Conservation (phyloP, 768 basidiomycete genomes). For the Lactifluus volemus region DNA sequence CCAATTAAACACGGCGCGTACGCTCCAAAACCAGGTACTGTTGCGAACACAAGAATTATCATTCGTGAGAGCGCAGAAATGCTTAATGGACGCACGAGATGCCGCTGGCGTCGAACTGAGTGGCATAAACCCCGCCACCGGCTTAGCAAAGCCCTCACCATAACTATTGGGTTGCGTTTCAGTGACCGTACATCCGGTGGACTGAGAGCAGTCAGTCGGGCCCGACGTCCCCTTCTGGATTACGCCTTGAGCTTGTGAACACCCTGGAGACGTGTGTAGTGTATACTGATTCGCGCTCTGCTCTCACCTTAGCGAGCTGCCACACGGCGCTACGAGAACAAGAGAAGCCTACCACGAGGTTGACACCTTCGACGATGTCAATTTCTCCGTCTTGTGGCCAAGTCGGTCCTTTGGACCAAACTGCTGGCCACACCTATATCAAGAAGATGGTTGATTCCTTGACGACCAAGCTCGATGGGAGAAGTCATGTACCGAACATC, state of each 20-base stretch:
- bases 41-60: not conserved
- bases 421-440: conserved; percentile 34
- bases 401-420: conserved; percentile 27
- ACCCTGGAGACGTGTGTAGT: conserved; percentile 39
- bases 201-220: conserved; percentile 26
- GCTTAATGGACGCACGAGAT: conserved; percentile 31
- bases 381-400: conserved; percentile 40
- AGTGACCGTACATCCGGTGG: conserved; percentile 31
- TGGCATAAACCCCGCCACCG: conserved; percentile 61
- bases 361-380: conserved; percentile 44
- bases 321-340: not conserved
- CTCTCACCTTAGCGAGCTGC: not conserved
- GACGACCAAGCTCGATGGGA: not conserved
- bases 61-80: not conserved
- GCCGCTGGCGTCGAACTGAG: conserved; percentile 55
- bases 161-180: conserved; percentile 33
- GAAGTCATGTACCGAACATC: conserved; percentile 37
- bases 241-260: conserved; percentile 26
- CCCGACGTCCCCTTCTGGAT: conserved; percentile 29
- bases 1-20: conserved; percentile 19
- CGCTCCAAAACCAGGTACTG: conserved; percentile 45
- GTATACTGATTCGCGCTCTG: conserved; percentile 43
- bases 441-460: conserved; percentile 2
- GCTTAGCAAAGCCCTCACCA: conserved; percentile 35
- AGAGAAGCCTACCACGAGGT: conserved; percentile 26